Base-by-base conservation (phyloP, 768 basidiomycete genomes). In the Auriscalpium microsporum region DNA sequence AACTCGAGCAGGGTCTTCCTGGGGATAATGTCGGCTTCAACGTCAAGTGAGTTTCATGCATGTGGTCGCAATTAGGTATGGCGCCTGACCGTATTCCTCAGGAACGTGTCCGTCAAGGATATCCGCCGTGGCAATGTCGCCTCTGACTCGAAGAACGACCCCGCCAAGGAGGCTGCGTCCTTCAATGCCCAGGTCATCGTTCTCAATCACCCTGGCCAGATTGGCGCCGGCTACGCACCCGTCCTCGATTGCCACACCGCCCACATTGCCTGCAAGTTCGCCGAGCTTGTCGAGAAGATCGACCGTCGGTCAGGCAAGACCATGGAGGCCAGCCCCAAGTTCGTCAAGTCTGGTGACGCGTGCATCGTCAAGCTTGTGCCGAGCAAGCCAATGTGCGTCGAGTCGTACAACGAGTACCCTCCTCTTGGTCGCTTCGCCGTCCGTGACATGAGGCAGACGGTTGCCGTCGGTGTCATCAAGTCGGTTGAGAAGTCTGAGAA, bases 21-120 rank as follows among this genome's bases (percentile, higher is more conserved):
- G 96, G 96, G 81, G 96, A 99, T 84, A 99, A 99, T 75, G 95
- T 99, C 71, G 92, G 93, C 64, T 98, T 96, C 85, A 96, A 96
- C 86, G 88, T 94, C 80, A 95, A 94, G 87, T 87, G 64, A 23
- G 84, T 69, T 8, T 16, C 63, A 4, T 56, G 54, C 55, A 23
- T 21, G 54, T 44, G 19, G 53, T 4, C 10, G 45, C 33, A 21
- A 10, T 52, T 9, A 14, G 21, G 54, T 52, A 8, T 48, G 4
- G 13, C 28, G n/a, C 19, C 52, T 38, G 62, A n/a, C 61, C 54
- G n/a, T 47, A 23, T 35, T 49, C 34, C 58, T 36, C 61, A 91
- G 87, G 86, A 96, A 96, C 90, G 96, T 99, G 48, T 98, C 96
- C 59, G 95, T 99, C 74, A 99, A 99, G 85, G 96, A 99, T 80